Base-by-base conservation (phyloP, 1,139 yeast species). In the Protomyces arabidopsidicola region DNA sequence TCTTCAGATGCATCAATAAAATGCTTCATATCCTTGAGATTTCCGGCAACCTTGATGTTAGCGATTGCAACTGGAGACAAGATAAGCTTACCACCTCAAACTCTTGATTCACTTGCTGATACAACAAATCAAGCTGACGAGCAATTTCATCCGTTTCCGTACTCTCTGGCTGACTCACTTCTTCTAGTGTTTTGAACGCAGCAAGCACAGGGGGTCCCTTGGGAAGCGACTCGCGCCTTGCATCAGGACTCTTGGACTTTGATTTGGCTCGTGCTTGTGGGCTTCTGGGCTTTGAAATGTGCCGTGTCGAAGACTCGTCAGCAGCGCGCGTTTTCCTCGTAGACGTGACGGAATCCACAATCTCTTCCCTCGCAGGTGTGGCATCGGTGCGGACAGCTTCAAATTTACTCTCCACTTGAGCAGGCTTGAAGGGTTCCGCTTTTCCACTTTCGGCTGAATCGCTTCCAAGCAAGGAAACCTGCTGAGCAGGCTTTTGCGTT, bases 111-210 rank as follows among this genome's bases (percentile, higher is more conserved):
- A 51, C 39, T 20, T 58, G 57, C 38, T 20, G 35, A 18, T 27
- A 58, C 12, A 58, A 22, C 22, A 63, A 18, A 14, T 63, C 58
- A 38, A 63, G 39, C 53, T 63, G 61, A 18, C 53, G 42, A n/a
- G 54, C 38, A 34, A 42, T 42, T 20, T 42, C 48, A 39, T 50
- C 34, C 20, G 39, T 38, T 36, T 42, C 50, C 24, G 22, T n/a
- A 24, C 50, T 55, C 22, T 31, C 24, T 9, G 52, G 16, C 31
- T 24, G 38, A 45, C 22, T 10, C 8, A 35, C 24, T 18, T 36
- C 16, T 16, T 12, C n/a, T 10, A 24, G 18, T 22, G 52, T 55
- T 18, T 36, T 24, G 38, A 36, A 50, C 14, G 48, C 12, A 12
- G 22, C 48, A 42, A 42, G 48, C 2, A 18, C 24, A n/a, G 42